Conservation (phyloP, 805 yeast species). For the Kuraishia floccosa region DNA sequence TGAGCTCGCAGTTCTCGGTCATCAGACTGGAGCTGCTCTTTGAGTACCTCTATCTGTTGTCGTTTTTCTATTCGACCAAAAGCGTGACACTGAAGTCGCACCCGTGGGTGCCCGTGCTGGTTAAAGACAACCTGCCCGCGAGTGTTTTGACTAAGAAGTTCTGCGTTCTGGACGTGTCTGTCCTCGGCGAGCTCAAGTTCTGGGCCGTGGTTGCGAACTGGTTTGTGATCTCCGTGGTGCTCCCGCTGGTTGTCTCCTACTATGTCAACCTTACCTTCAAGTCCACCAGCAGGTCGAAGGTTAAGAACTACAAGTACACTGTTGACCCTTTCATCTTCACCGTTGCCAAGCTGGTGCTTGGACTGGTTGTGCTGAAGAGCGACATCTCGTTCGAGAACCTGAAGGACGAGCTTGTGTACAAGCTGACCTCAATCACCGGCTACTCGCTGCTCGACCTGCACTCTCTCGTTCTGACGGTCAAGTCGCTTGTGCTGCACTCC, state of each 20-base stretch:
- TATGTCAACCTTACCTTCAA: slow-evolving; percentile 44
- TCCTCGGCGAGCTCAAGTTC: slow-evolving; percentile 18
- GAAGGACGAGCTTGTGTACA: slow-evolving; percentile 18
- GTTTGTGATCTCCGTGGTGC: slow-evolving; percentile 24
- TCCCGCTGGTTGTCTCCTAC: slow-evolving; percentile 34
- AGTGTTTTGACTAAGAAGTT: slow-evolving; percentile 5
- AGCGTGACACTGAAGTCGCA: slow-evolving; percentile 8
- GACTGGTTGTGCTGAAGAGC: slow-evolving; percentile 22
- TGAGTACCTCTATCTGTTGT: slow-evolving; percentile 11
- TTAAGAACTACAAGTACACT: slow-evolving; percentile 26
- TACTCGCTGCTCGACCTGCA: slow-evolving; percentile 10
- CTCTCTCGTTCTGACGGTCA: no score
- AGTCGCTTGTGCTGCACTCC: slow-evolving; percentile 21
- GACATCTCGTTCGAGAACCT: slow-evolving; percentile 11
- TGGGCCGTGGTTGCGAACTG: slow-evolving; percentile 25
- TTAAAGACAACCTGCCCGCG: slow-evolving; percentile 14
- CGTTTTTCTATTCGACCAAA: slow-evolving; percentile 5
- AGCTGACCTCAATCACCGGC: slow-evolving; percentile 8
- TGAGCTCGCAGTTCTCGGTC: slow-evolving; percentile 20
- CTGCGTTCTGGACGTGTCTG: slow-evolving; percentile 24
- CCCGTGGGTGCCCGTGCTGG: slow-evolving; percentile 11
- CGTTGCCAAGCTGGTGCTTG: slow-evolving; percentile 29
- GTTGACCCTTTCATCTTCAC: slow-evolving; percentile 41
- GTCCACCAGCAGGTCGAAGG: slow-evolving; percentile 36
- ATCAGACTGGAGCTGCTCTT: slow-evolving; percentile 12